Conservation (phyloP, 345 rosid genomes). For the Citrus hindsii region DNA sequence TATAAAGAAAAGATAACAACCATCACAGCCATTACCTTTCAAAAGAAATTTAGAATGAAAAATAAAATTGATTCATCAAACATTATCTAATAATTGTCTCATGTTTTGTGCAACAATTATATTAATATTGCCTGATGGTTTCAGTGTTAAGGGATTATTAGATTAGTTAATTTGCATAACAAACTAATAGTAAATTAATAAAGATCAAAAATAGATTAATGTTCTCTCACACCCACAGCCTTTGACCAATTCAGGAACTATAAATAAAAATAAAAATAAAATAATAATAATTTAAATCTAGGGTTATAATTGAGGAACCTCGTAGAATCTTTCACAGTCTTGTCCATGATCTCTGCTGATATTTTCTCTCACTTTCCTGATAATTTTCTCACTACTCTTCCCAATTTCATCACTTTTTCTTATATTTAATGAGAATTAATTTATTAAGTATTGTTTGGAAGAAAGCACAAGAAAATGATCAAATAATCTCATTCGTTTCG, state of each 20-base stretch:
- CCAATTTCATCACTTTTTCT: not conserved
- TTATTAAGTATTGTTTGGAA: not conserved
- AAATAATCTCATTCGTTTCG: not conserved
- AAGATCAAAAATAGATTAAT: not conserved
- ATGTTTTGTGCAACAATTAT: conserved; percentile 8
- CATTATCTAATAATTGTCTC: conserved; percentile 8
- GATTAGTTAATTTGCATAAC: not conserved
- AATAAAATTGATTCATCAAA: not conserved
- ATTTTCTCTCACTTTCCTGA: not conserved
- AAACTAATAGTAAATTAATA: not conserved
- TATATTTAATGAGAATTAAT: not conserved
- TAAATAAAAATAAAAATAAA: not conserved
- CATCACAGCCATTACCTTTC: conserved; percentile 22
- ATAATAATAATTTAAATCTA: not conserved
- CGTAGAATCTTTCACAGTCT: conserved; percentile 37
- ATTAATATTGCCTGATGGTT: conserved; percentile 6
- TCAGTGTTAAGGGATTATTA: not conserved
- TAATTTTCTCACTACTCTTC: not conserved
- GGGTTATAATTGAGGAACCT: conserved; percentile 28
- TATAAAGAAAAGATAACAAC: conserved; percentile 29
- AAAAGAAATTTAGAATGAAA: not conserved
- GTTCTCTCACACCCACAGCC: not conserved
- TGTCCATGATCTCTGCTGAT: conserved; percentile 8
- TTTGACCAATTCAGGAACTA: conserved; percentile 31
- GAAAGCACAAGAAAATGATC: not conserved